phyloP scores from a whole-genome alignment of 305 asterid species.

The Solanum hybrid region DNA sequence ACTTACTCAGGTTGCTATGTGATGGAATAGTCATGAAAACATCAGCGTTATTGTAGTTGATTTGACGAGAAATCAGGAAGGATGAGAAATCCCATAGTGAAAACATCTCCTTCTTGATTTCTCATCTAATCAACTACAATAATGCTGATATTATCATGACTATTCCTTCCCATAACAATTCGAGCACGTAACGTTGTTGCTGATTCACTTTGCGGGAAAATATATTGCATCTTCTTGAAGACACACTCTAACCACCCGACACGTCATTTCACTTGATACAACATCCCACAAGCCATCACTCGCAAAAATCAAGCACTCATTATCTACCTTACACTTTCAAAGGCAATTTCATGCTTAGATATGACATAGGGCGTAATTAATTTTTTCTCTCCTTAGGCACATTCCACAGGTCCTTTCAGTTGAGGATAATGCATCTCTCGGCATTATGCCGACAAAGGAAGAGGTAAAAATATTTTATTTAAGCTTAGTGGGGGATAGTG shows the following conservation, averaged over 20 bases:
- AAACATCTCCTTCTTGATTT: not conserved
- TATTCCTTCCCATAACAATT: not conserved
- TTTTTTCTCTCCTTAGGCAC: not conserved
- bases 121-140: not conserved
- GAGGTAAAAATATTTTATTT: not conserved
- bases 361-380: slow-evolving; percentile 29
- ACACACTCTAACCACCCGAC: too few relatives aligned
- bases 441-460: not conserved
- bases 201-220: too few relatives aligned
- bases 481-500: not conserved
- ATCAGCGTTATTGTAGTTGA: not conserved
- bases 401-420: not conserved
- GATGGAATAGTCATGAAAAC: not conserved
- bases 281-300: too few relatives aligned
- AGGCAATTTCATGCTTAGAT: not conserved
- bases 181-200: too few relatives aligned
- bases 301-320: too few relatives aligned
- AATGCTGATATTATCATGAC: not conserved
- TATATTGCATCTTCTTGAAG: too few relatives aligned
- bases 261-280: too few relatives aligned
- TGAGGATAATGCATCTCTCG: not conserved
- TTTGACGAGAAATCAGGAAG: not conserved
- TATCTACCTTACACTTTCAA: too few relatives aligned
- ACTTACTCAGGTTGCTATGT: not conserved
- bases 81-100: not conserved